phyloP scores from a whole-genome alignment of 78 protist genomes.

The Mantamonas sphyraenae region DNA sequence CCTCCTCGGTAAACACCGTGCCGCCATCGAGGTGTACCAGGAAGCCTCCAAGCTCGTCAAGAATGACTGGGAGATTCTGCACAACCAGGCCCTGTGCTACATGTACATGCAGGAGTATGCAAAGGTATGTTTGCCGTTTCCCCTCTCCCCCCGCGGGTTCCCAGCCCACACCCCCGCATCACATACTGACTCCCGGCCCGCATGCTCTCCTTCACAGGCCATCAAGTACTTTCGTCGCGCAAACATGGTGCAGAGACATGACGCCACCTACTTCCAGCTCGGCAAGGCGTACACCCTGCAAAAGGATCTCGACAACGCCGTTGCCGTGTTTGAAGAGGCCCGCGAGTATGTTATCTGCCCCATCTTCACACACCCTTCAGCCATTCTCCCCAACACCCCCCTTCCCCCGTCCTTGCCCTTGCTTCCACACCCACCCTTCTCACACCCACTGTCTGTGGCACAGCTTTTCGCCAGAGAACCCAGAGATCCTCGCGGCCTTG shows the following conservation, averaged over 20 bases:
- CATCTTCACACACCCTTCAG: no score
- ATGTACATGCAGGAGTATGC: conserved; percentile 24
- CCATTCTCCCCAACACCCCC: no score
- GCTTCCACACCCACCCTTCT: no score
- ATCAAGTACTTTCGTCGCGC: conserved; percentile 28
- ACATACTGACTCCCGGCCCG: no score
- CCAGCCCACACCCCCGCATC: no score
- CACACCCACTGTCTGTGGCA: no score
- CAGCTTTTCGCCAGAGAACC: conserved; percentile 56
- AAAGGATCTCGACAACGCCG: conserved; percentile 37
- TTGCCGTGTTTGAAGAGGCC: conserved; percentile 34
- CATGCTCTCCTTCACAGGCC: conserved; percentile 23
- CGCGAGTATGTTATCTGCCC: no score
- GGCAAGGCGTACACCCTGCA: conserved; percentile 27
- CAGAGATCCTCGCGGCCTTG: conserved; percentile 57
- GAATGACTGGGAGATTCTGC: conserved; percentile 64
- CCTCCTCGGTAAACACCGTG: conserved; percentile 59
- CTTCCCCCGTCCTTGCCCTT: no score
- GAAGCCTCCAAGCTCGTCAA: no score
- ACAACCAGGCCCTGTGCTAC: conserved; percentile 64
- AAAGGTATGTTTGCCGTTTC: background rate
- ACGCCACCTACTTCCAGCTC: conserved; percentile 51
- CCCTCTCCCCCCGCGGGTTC: background rate
- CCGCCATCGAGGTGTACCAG: conserved; percentile 51
- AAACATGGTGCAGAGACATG: conserved; percentile 42